A percentile compares a stretch with the other conserved stretches of the same genome.
phyloP scores from a whole-genome alignment of 73 alveolate species.

The Paramecium pentaurelia region DNA sequence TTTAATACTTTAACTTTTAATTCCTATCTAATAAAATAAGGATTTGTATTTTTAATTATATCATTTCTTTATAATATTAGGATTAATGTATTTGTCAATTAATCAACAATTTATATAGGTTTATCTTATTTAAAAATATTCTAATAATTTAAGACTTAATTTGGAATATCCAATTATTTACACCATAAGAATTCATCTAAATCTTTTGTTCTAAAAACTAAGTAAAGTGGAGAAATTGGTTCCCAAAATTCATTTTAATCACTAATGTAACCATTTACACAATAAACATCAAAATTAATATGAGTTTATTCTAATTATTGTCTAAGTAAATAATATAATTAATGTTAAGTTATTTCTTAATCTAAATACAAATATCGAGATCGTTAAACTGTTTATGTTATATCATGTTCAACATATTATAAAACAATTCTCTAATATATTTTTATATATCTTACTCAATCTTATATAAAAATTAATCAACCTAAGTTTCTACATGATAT shows the following conservation, averaged over 20 bases:
- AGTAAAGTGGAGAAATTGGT: background rate
- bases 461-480: background rate
- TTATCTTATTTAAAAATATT: background rate
- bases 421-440: background rate
- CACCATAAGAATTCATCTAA: background rate
- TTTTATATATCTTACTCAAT: background rate
- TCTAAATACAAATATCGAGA: background rate
- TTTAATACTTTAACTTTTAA: background rate
- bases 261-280: background rate
- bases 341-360: background rate
- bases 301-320: background rate
- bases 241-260: background rate
- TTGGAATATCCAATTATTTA: background rate
- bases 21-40: background rate
- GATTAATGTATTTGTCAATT: background rate
- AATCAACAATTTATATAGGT: background rate
- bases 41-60: background rate
- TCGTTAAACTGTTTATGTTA: background rate
- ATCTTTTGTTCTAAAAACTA: constrained; percentile 22
- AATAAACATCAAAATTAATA: background rate
- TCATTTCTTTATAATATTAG: background rate
- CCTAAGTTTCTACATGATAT: background rate
- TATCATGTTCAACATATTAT: background rate
- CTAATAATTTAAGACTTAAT: background rate
- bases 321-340: background rate